Evolutionary conservation across 73 alveolate species (phyloP).

Genomic region (Tetrahymena elliotti): DNA sequence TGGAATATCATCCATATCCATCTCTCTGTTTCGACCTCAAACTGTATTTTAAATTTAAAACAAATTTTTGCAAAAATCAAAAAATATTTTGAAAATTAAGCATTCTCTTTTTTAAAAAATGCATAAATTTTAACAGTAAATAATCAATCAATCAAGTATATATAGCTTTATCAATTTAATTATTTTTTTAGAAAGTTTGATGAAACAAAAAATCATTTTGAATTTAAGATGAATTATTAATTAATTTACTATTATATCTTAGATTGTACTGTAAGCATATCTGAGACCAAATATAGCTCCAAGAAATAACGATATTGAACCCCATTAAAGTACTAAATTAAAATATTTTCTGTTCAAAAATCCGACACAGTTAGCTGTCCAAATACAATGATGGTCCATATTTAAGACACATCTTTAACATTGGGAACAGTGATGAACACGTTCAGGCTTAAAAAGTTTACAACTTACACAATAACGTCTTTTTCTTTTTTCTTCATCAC

Average conservation of each 20-base stretch:
- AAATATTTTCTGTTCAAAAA: constrained; percentile 46
- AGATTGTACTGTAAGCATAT: background rate
- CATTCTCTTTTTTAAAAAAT: background rate
- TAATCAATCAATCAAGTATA: too few species aligned
- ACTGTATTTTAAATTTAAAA: background rate
- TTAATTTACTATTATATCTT: background rate
- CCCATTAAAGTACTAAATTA: constrained; percentile 38
- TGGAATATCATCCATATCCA: background rate
- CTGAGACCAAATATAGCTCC: constrained; percentile 17
- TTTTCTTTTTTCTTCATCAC: constrained; percentile 1
- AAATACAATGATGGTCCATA: constrained; percentile 72
- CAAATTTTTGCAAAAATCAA: background rate
- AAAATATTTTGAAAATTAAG: background rate
- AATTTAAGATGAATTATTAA: background rate
- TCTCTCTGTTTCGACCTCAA: background rate
- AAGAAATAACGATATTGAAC: background rate
- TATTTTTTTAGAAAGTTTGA: too few species aligned
- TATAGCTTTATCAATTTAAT: too few species aligned
- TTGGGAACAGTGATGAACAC: constrained; percentile 60
- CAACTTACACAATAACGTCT: constrained; percentile 37
- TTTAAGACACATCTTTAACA: constrained; percentile 52
- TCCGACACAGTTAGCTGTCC: constrained; percentile 63
- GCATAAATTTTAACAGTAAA: too few species aligned
- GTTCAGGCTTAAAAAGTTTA: constrained; percentile 47
- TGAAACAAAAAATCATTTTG: background rate